Base-by-base conservation (phyloP, 805 yeast genomes). In the Candida insectalens region DNA sequence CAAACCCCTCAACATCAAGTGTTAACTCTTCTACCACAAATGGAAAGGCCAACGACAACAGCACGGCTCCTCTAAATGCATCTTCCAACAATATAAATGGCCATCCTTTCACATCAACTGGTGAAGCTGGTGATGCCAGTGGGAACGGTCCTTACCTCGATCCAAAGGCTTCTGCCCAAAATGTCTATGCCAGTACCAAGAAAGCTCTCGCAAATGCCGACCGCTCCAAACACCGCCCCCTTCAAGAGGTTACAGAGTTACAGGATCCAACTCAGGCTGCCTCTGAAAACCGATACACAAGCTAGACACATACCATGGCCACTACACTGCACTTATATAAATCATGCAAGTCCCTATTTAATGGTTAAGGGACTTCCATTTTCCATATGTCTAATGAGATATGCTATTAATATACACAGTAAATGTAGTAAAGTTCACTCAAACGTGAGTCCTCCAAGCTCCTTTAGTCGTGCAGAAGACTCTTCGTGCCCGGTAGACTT, bases 121-220 rank as follows among this genome's bases (percentile, higher is more conserved):
- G 15, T 7, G 10, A 27, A 20, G 27, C 36, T n/a, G 17, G 22
- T 10, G 25, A 34, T 19, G 44, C 36, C 14, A 32, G 31, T 10
- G 43, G 35, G 21, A 13, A 28, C 5, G 28, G 13, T 9, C 33
- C 25, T 6, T 36, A 34, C 20, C 26, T 40, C 9, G 33, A 29
- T 25, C 44, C 47, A 12, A 39, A 38, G 27, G 12, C 36, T 8
- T 41, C 48, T 7, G 48, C 48, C 21, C 44, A 42, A 21, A 40
- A 44, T 25, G 42, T 44, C 15, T 44, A 44, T 22, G 38, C 44
- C 2, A 43, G 37, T 27, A 38, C 47, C 2, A 43, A 37, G 26
- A 36, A 40, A n/a, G 40, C 43, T 3, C 27, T 41, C 12, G 22
- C 40, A 16, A n/a, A n/a, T n/a, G n/a, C n/a, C n/a, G n/a, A n/a